These are phyloP conservation scores for Cyberlindnera xylosilytica DNA, from an alignment of 805 yeast genomes.

Conservation along the genomic window DNA sequence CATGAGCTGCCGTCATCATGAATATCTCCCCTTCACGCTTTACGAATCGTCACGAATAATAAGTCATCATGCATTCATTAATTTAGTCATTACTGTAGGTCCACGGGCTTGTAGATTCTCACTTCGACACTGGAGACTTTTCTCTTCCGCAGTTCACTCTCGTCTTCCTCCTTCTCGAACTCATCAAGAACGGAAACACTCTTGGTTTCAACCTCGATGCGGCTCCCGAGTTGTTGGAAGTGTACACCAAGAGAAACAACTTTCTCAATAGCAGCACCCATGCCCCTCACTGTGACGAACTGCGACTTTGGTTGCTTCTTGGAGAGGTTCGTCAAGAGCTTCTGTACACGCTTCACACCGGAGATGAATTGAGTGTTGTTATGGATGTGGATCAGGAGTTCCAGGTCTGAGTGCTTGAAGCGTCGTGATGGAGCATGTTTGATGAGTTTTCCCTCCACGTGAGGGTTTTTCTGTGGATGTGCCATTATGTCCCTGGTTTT, in stretches of 20 bases:
- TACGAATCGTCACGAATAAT: background rate
- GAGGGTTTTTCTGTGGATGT: conserved; percentile 4
- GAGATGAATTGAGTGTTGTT: conserved; percentile 69
- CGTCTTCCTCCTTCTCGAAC: conserved; percentile 35
- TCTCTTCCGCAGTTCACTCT: conserved; percentile 33
- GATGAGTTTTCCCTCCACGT: conserved; percentile 36
- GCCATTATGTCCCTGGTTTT: background rate
- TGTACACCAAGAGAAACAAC: conserved; percentile 60
- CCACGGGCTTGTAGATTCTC: conserved; percentile 28
- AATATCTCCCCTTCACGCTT: too few relatives aligned
- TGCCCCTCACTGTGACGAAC: conserved; percentile 60
- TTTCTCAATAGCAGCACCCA: conserved; percentile 71
- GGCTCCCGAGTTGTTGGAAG: conserved; percentile 49
- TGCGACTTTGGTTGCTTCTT: conserved; percentile 39
- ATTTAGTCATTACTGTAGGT: conserved; percentile 1
- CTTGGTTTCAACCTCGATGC: conserved; percentile 60
- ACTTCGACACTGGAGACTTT: conserved; percentile 42
- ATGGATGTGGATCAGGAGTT: conserved; percentile 55
- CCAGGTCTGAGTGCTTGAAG: conserved; percentile 41
- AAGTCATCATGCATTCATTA: background rate
- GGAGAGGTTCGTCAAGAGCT: conserved; percentile 45
- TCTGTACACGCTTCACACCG: conserved; percentile 62
- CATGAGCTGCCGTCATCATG: too few relatives aligned
- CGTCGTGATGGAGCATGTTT: conserved; percentile 53
- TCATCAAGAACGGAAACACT: conserved; percentile 75